phyloP scores from a whole-genome alignment of 768 basidiomycete species.

The Imleria badia region DNA sequence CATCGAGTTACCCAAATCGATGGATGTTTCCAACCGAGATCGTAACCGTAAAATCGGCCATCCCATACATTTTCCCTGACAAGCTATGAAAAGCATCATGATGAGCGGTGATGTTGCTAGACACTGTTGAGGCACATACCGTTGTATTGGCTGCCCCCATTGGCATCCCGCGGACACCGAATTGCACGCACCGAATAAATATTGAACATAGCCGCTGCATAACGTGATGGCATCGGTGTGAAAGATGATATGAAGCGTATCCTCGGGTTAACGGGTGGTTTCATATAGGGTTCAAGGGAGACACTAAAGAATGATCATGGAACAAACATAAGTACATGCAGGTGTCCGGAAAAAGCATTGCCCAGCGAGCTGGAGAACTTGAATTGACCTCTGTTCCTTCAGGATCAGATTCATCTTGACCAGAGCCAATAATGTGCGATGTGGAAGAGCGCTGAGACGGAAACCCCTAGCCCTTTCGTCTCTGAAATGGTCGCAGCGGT shows the following conservation, averaged over 20 bases:
- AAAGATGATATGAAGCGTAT: conserved; percentile 20
- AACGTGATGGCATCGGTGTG: conserved; percentile 7
- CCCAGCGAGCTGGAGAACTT: background rate
- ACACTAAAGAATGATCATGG: background rate
- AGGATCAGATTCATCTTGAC: conserved; percentile 20
- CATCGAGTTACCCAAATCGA: background rate
- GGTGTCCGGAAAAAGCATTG: background rate
- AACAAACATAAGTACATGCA: too few relatives aligned
- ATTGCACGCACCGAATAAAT: too few relatives aligned
- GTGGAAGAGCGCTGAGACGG: conserved; percentile 18
- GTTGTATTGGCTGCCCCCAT: too few relatives aligned
- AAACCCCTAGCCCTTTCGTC: conserved; percentile 10
- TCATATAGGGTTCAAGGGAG: conserved; percentile 20
- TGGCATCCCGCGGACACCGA: too few relatives aligned
- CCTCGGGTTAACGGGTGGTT: conserved; percentile 15
- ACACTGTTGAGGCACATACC: too few relatives aligned
- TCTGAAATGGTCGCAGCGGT: conserved; percentile 11
- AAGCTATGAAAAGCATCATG: background rate
- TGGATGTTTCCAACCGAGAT: background rate
- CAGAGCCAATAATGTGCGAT: conserved; percentile 25
- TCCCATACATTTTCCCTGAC: background rate
- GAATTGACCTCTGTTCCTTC: conserved; percentile 17
- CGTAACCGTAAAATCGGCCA: too few relatives aligned
- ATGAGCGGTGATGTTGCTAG: background rate
- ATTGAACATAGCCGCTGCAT: too few relatives aligned